Conservation (phyloP, 306 rosid species). For the Cicer pinnatifidum region DNA sequence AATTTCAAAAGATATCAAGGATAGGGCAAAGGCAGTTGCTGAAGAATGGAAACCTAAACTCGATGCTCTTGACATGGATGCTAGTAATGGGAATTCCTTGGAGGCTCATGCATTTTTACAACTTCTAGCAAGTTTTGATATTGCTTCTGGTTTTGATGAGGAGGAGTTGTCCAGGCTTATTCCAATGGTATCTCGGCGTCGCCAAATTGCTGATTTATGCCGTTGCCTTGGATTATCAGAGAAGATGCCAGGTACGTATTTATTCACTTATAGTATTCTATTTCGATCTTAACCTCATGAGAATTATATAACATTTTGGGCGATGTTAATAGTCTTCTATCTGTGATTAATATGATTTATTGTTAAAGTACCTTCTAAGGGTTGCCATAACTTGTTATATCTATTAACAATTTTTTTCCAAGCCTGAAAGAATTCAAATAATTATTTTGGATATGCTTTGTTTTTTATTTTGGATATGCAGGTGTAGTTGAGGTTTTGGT, state of each 20-base stretch:
- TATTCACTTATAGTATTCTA: slow-evolving; percentile 2
- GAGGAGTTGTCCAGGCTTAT: slow-evolving; percentile 78
- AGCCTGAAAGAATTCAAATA: background rate
- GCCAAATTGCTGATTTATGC: slow-evolving; percentile 96
- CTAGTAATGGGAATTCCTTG: slow-evolving; percentile 89
- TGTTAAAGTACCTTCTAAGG: background rate
- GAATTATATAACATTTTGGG: background rate
- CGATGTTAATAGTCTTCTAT: slow-evolving; percentile 25
- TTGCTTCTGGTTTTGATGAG: slow-evolving; percentile 85
- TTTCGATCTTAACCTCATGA: slow-evolving; percentile 10
- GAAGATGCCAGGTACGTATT: slow-evolving; percentile 83
- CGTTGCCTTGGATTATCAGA: slow-evolving; percentile 91
- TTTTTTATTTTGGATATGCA: slow-evolving; percentile 49
- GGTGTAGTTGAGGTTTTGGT: slow-evolving; percentile 84
- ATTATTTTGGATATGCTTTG: background rate
- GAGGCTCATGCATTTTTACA: slow-evolving; percentile 99
- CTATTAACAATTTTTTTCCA: background rate
- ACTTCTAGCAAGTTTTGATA: slow-evolving; percentile 80
- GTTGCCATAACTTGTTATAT: background rate
- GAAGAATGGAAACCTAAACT: slow-evolving; percentile 94
- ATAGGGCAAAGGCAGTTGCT: slow-evolving; percentile 74
- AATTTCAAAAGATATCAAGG: slow-evolving; percentile 71
- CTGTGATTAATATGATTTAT: background rate
- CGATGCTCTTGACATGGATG: slow-evolving; percentile 92
- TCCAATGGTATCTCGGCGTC: slow-evolving; percentile 96